These are phyloP conservation scores for Hymenochaete sp. DNA, from an alignment of 1,284 basidiomycete genomes.

Conservation along the genomic window DNA sequence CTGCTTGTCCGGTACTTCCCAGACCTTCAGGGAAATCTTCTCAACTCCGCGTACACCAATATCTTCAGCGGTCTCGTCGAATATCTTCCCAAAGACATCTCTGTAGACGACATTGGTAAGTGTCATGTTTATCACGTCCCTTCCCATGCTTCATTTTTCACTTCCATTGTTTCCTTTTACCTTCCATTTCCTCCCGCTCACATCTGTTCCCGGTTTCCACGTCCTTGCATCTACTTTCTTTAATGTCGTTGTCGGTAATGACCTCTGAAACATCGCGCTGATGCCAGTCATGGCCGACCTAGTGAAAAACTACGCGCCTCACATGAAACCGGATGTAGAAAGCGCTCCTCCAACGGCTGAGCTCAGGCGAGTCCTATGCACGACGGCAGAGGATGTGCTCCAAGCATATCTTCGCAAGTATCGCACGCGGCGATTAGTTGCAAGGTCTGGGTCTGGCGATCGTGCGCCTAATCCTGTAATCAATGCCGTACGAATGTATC, in stretches of 20 bases:
- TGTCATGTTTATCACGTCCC: slow-evolving; percentile 17
- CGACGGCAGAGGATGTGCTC: slow-evolving; percentile 62
- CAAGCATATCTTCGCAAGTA: slow-evolving; percentile 50
- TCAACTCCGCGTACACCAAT: slow-evolving; percentile 39
- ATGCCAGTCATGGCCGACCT: slow-evolving; percentile 74
- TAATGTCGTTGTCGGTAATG: background rate
- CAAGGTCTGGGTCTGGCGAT: slow-evolving; percentile 9
- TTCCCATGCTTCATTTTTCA: slow-evolving; percentile 21
- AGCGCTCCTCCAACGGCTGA: slow-evolving; percentile 60
- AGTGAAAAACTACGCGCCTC: slow-evolving; percentile 85
- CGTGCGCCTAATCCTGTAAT: no score
- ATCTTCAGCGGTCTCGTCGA: slow-evolving; percentile 63
- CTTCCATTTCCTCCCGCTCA: slow-evolving; percentile 20
- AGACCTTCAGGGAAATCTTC: slow-evolving; percentile 52
- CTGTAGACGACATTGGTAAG: slow-evolving; percentile 73
- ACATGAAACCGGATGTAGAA: slow-evolving; percentile 64
- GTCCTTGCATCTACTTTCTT: slow-evolving; percentile 16
- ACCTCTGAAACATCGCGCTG: slow-evolving; percentile 31
- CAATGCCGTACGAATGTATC: background rate
- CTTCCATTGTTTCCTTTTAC: slow-evolving; percentile 21
- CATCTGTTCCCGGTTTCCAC: slow-evolving; percentile 21
- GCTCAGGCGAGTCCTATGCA: slow-evolving; percentile 48
- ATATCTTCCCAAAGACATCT: slow-evolving; percentile 52
- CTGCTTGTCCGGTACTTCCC: slow-evolving; percentile 71
- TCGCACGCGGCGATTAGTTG: slow-evolving; percentile 23